These are phyloP conservation scores for Echium plantagineum DNA, from an alignment of 257 asterid genomes.

Conservation along the genomic window DNA sequence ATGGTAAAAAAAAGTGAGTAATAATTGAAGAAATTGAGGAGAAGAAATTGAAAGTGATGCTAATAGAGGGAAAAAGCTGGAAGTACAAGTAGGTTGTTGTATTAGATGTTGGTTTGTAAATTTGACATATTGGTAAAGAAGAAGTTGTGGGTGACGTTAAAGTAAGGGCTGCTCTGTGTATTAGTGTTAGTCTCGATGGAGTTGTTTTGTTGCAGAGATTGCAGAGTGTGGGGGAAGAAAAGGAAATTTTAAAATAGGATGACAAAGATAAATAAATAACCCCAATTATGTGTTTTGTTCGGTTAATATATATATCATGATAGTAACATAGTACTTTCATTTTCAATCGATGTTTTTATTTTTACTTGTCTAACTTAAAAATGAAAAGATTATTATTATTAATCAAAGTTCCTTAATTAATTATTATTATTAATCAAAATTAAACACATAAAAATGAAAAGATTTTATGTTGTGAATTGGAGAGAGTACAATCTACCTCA, in stretches of 20 bases:
- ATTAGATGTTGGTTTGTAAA: background rate
- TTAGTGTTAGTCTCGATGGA: slow-evolving; percentile 14
- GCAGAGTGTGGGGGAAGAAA: slow-evolving; percentile 12
- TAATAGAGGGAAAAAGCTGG: slow-evolving; percentile 21
- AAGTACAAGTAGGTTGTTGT: slow-evolving; percentile 1
- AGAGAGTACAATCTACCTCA: too few relatives aligned
- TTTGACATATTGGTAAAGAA: background rate
- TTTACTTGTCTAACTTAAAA: too few relatives aligned
- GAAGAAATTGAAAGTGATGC: slow-evolving; percentile 7
- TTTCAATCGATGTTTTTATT: too few relatives aligned
- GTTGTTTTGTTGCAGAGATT: slow-evolving; percentile 1
- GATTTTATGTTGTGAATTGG: too few relatives aligned
- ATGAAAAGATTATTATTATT: too few relatives aligned
- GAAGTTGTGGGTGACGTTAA: slow-evolving; percentile 19
- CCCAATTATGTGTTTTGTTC: too few relatives aligned
- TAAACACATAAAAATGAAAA: too few relatives aligned
- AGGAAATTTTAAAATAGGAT: slow-evolving; percentile 12
- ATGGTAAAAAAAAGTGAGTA: slow-evolving; percentile 6
- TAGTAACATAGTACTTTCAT: too few relatives aligned
- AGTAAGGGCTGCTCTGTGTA: slow-evolving; percentile 20
- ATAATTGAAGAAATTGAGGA: slow-evolving; percentile 18
- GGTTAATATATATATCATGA: too few relatives aligned
- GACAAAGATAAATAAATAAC: too few relatives aligned
- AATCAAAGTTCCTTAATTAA: too few relatives aligned
- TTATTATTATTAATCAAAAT: too few relatives aligned